Evolutionary conservation across 2,329 filamentous ascomycete species (phyloP).

Genomic region (Lasiodiplodia sp.): DNA sequence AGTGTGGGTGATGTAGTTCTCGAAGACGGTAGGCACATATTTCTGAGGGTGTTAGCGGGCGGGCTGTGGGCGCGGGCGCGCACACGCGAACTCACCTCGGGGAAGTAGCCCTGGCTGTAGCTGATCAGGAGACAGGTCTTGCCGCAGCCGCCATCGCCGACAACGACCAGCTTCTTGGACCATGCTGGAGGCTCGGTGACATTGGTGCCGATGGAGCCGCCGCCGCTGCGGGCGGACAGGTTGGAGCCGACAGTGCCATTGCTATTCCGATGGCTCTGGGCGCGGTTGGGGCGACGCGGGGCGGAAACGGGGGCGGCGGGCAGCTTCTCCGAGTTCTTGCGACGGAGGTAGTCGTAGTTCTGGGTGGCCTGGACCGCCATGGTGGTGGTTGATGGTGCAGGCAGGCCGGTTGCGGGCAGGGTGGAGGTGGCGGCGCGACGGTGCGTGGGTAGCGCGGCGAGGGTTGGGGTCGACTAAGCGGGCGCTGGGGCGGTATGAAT

Average conservation of each 20-base stretch:
- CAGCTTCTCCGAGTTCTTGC: conserved; percentile 55
- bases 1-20: conserved; percentile 99
- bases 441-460: neutral
- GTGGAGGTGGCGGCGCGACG: neutral
- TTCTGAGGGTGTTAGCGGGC: conserved; percentile 66
- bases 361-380: conserved; percentile 38
- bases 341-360: conserved; percentile 65
- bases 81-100: conserved; percentile 74
- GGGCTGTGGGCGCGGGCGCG: neutral
- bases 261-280: conserved; percentile 67
- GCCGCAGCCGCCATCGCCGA: conserved; percentile 96
- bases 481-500: conserved; percentile 40
- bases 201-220: conserved; percentile 72
- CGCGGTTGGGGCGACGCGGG: conserved; percentile 55
- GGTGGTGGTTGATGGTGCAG: conserved; percentile 29
- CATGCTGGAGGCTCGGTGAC: conserved; percentile 90
- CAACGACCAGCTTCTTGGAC: conserved; percentile 99
- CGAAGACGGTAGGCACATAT: conserved; percentile 99
- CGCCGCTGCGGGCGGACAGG: conserved; percentile 62
- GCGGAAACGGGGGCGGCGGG: conserved; percentile 36
- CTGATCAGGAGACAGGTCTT: conserved; percentile 99
- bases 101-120: conserved; percentile 98
- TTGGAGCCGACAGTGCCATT: conserved; percentile 89
- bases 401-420: conserved; percentile 16
- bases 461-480: neutral